Evolutionary conservation across 495 filamentous ascomycete species (phyloP).

Genomic region (Usnea hakonensis): DNA sequence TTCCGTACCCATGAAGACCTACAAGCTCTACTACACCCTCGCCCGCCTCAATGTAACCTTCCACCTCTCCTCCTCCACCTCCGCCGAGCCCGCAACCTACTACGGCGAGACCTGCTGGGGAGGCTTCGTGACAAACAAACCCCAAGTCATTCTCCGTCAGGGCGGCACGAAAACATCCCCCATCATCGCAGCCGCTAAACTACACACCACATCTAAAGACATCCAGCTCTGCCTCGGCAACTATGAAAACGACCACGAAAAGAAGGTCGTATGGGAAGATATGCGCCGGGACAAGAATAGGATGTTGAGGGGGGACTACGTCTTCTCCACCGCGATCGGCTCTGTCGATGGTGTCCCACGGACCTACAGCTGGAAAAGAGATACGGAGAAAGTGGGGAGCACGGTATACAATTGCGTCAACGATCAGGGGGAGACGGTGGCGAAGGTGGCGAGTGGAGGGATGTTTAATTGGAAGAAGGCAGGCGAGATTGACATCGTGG

Average conservation of each 20-base stretch:
- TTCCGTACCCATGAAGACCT: conserved; percentile 5
- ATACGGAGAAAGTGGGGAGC: background rate
- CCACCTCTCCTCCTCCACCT: background rate
- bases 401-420: conserved; percentile 3
- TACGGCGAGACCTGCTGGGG: background rate
- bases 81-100: background rate
- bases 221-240: background rate
- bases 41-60: background rate
- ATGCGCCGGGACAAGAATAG: conserved; percentile 1
- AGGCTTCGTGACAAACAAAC: conserved; percentile 2
- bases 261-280: conserved; percentile 1
- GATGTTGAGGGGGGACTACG: conserved; percentile 1
- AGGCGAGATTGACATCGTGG: background rate
- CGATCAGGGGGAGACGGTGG: background rate
- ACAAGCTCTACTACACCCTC: conserved; percentile 7
- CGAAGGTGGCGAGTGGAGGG: background rate
- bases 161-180: background rate
- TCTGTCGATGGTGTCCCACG: background rate
- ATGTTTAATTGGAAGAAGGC: conserved; percentile 12
- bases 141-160: background rate
- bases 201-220: background rate
- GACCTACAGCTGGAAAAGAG: background rate
- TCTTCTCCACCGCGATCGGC: background rate
- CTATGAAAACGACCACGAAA: background rate
- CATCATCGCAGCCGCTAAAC: background rate